phyloP scores from a whole-genome alignment of 1,139 yeast species.

The Pneumocystis sp. region DNA sequence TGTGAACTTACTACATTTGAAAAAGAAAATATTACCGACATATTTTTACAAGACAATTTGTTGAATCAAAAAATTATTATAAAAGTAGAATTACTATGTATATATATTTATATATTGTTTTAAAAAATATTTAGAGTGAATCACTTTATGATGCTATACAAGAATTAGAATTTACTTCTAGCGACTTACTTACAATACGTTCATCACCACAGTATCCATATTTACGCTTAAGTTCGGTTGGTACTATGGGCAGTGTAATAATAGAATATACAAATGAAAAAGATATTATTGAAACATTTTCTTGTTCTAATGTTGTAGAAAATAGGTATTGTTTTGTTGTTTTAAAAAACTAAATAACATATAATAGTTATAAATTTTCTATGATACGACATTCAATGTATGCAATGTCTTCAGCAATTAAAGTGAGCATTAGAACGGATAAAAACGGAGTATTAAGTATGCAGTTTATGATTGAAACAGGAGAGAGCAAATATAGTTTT shows the following conservation, averaged over 20 bases:
- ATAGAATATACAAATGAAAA: constrained; percentile 14
- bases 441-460: constrained; percentile 17
- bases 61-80: constrained; percentile 13
- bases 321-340: constrained; percentile 8
- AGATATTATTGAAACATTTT: constrained; percentile 15
- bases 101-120: neutral
- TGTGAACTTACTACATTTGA: constrained; percentile 16
- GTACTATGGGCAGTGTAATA: constrained; percentile 15
- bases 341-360: neutral
- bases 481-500: constrained; percentile 10
- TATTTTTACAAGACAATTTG: constrained; percentile 12
- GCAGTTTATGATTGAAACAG: constrained; percentile 17
- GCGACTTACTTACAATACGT: constrained; percentile 13
- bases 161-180: constrained; percentile 14
- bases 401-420: constrained; percentile 16
- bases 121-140: constrained; percentile 6
- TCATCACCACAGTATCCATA: constrained; percentile 11
- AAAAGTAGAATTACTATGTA: constrained; percentile 4
- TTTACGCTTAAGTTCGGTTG: constrained; percentile 9
- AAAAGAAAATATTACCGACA: constrained; percentile 11
- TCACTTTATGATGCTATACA: constrained; percentile 14
- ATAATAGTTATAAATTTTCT: neutral
- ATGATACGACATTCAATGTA: constrained; percentile 12
- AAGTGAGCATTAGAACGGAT: constrained; percentile 16
- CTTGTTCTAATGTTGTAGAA: constrained; percentile 8